These are phyloP conservation scores for Plasmodium inui DNA, from an alignment of 169 alveolate genomes.

Conservation along the genomic window DNA sequence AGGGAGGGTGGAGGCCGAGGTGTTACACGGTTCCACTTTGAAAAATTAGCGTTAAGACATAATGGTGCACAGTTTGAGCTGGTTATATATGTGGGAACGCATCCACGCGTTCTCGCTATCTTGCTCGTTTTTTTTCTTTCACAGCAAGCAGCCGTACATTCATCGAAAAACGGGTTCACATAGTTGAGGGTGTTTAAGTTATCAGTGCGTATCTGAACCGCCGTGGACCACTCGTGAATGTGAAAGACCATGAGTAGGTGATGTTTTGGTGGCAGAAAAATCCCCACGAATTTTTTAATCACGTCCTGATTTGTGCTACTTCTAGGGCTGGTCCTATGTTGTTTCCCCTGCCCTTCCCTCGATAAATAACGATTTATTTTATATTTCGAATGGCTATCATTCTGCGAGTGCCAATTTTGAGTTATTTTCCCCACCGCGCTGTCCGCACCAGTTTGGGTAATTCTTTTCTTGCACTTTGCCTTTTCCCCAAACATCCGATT, in stretches of 20 bases:
- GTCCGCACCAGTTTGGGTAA: neutral
- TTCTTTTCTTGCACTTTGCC: neutral
- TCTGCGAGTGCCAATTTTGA: neutral
- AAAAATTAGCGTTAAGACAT: neutral
- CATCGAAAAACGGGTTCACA: constrained; percentile 41
- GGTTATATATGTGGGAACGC: neutral
- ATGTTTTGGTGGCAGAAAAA: constrained; percentile 60
- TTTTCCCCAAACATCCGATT: neutral
- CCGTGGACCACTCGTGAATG: constrained; percentile 28
- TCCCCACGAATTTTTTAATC: constrained; percentile 47
- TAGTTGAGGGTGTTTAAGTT: constrained; percentile 49
- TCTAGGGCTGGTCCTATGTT: neutral
- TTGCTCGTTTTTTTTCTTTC: neutral
- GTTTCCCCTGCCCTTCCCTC: neutral
- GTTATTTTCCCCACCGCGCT: constrained; percentile 3
- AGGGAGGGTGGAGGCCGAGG: neutral
- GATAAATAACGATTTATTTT: constrained; percentile 5
- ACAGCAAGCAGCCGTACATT: constrained; percentile 10
- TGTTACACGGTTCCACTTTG: neutral
- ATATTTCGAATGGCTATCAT: neutral
- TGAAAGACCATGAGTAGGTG: constrained; percentile 69
- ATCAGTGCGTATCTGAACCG: constrained; percentile 69
- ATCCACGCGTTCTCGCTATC: neutral
- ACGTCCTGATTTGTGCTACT: neutral
- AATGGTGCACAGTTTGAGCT: neutral